These are phyloP conservation scores for Amanita molliuscula DNA, from an alignment of 768 basidiomycete species.

Conservation along the genomic window DNA sequence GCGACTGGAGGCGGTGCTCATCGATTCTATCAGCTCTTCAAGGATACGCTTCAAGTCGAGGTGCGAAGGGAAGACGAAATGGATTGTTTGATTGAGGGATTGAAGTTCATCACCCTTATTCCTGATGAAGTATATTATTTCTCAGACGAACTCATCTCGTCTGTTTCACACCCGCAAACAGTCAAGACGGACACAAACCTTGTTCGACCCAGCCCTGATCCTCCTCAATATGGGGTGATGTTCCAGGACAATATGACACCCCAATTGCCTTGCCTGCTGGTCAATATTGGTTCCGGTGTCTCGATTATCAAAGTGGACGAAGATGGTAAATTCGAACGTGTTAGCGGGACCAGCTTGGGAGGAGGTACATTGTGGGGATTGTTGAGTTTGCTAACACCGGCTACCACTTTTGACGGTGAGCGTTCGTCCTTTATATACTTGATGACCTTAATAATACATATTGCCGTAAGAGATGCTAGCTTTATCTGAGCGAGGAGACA, in stretches of 20 bases:
- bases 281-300: slow-evolving; percentile 97
- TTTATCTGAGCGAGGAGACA: slow-evolving; percentile 90
- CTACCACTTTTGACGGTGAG: slow-evolving; percentile 91
- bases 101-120: slow-evolving; percentile 92
- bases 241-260: slow-evolving; percentile 80
- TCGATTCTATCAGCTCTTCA: slow-evolving; percentile 82
- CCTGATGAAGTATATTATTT: slow-evolving; percentile 98
- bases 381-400: slow-evolving; percentile 89
- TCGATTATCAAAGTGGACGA: slow-evolving; percentile 96
- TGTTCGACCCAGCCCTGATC: slow-evolving; percentile 83
- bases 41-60: slow-evolving; percentile 66
- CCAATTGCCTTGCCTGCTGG: slow-evolving; percentile 90
- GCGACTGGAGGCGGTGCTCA: slow-evolving; percentile 98
- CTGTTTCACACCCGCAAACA: slow-evolving; percentile 27
- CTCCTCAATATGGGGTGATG: slow-evolving; percentile 80
- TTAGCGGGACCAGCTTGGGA: slow-evolving; percentile 93
- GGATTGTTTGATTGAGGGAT: slow-evolving; percentile 94
- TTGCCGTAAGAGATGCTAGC: slow-evolving; percentile 78
- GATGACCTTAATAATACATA: slow-evolving; percentile 3
- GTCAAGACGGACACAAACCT: slow-evolving; percentile 21
- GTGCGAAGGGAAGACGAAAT: slow-evolving; percentile 94
- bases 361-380: slow-evolving; percentile 98
- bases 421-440: slow-evolving; percentile 10
- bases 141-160: slow-evolving; percentile 91
- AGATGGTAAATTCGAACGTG: slow-evolving; percentile 90